Evolutionary conservation across 371 early-diverging fungal genomes (phyloP).

Genomic region (Apophysomyces elegans): DNA sequence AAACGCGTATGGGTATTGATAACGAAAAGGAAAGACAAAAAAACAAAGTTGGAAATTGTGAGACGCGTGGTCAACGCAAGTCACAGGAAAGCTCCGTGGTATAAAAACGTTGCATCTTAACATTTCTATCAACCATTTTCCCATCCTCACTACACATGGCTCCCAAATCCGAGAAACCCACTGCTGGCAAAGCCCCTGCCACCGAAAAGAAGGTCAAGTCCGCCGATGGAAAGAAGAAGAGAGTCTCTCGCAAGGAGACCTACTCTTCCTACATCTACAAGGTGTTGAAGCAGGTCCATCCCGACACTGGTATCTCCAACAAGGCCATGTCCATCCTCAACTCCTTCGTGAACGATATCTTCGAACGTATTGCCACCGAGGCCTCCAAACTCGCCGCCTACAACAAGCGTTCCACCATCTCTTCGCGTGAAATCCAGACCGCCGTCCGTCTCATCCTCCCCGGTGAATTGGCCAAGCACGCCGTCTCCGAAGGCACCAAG

Average conservation of each 20-base stretch:
- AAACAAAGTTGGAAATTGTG: not conserved
- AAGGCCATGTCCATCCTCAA: slow-evolving; percentile 99
- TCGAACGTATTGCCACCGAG: slow-evolving; percentile 91
- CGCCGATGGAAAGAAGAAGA: slow-evolving; percentile 60
- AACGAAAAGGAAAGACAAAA: not conserved
- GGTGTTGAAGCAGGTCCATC: slow-evolving; percentile 97
- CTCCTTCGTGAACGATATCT: slow-evolving; percentile 98
- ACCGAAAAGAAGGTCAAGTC: slow-evolving; percentile 54
- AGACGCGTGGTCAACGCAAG: slow-evolving; percentile 5
- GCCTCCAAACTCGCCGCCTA: slow-evolving; percentile 93
- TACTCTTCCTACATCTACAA: slow-evolving; percentile 96
- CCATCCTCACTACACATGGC: slow-evolving; percentile 34
- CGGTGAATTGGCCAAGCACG: slow-evolving; percentile 97
- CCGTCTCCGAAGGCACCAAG: slow-evolving; percentile 98
- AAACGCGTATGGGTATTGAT: not conserved
- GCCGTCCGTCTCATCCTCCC: slow-evolving; percentile 93
- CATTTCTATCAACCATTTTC: slow-evolving; percentile 13
- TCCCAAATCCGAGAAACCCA: slow-evolving; percentile 56
- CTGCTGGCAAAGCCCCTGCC: slow-evolving; percentile 79
- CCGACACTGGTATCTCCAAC: slow-evolving; percentile 98
- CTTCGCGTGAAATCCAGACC: slow-evolving; percentile 95
- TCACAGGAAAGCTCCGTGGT: slow-evolving; percentile 14
- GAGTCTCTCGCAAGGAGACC: slow-evolving; percentile 82
- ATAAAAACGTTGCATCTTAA: slow-evolving; percentile 17
- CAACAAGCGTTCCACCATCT: slow-evolving; percentile 96